Evolutionary conservation across 371 early-diverging fungal genomes (phyloP), one percentile per base, ranked within the genome.

Genomic region (Chytridium lagenaria): DNA sequence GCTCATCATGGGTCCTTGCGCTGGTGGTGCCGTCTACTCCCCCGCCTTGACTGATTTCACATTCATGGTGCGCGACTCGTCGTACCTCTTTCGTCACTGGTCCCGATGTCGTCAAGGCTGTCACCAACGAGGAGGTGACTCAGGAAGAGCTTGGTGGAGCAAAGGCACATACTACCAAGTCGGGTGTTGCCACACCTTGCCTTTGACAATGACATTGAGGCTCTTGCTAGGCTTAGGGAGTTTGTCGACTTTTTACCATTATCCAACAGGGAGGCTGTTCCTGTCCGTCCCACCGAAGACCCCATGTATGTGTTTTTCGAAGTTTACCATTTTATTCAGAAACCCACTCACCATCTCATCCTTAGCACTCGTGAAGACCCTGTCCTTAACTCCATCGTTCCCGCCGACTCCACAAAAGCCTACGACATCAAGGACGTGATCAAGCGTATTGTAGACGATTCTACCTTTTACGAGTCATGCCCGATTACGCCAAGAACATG

Each of bases 1-100:
- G 1, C 75, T 98, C 59, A 93, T 98, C 59, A 97, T 98, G 98
- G 98, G 98, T 0, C 98, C 98, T 3, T 98, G 97, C 79, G 98
- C 98, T 33, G 98, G 84, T 71, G 98, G 97, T 39, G 97, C 97
- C 10, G 98, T 97, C 19, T 98, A 98, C 86, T 95, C 95, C 2
- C 98, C 98, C 5, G 98, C 98, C 23, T 84, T 98, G 82, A 98
- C 97, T 0, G 98, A 98, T 75, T 96, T 96, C 72, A 94, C 92
- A 0, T 95, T 97, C 76, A 98, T 98, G 98, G 97, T 98, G 5
- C 88, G 91, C 28, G 95, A 95, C 76, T 93, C 95, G 1, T 96
- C 97, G n/a, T 93, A 96, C 81, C 89, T 98, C 76, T 98, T 96
- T 83, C n/a, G 98, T 98, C 57, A 98, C 98, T 1, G 98, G 98